phyloP scores from a whole-genome alignment of 441 rosid species.

The Corymbia citriodora region DNA sequence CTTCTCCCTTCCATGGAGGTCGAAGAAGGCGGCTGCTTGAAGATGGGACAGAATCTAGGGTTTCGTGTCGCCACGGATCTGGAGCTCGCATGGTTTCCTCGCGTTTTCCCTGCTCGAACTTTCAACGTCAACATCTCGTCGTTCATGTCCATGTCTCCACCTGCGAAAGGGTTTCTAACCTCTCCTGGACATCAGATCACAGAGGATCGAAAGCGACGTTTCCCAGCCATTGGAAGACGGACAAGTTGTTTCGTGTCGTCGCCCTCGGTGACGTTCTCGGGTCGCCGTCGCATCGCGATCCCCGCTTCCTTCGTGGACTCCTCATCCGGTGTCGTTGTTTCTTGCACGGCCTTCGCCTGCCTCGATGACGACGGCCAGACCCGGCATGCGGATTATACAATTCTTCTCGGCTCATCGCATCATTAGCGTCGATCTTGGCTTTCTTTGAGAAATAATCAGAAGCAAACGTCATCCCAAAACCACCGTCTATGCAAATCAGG shows the following conservation, averaged over 20 bases:
- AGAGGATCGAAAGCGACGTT: neutral
- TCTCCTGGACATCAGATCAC: neutral
- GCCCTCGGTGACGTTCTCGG: neutral
- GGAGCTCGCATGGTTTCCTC: neutral
- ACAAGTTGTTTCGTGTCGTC: neutral
- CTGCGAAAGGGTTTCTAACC: neutral
- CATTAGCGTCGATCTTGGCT: neutral
- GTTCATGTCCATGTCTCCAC: neutral
- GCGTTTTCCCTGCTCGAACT: neutral
- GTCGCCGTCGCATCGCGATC: neutral
- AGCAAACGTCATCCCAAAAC: neutral
- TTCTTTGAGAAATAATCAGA: neutral
- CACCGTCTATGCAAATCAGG: neutral
- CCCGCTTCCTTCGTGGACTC: neutral
- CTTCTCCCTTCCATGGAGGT: no score
- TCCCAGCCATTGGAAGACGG: neutral
- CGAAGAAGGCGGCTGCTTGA: neutral
- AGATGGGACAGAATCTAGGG: neutral
- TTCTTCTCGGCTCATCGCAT: neutral
- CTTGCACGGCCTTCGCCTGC: neutral
- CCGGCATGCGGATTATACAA: neutral
- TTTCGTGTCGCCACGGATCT: neutral
- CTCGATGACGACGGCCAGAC: neutral
- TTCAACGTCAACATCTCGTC: neutral
- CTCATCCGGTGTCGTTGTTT: neutral